These are phyloP conservation scores for Podila minutissima DNA, from an alignment of 192 early-diverging fungal species.

Conservation along the genomic window DNA sequence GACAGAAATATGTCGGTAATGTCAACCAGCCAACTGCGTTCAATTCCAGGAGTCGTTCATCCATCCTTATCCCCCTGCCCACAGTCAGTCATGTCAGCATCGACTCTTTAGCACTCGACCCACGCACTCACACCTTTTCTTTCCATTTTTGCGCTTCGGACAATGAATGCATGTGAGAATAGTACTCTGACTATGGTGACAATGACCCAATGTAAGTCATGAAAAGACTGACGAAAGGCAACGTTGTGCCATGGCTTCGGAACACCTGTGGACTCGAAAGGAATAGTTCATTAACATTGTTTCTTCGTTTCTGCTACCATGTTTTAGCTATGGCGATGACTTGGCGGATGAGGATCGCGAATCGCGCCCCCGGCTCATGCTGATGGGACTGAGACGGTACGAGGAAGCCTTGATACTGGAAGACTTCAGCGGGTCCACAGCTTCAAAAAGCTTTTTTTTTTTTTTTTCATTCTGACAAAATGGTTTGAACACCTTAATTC, in stretches of 20 bases:
- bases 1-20: no score
- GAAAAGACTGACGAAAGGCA: not conserved
- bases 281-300: not conserved
- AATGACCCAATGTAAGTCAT: slow-evolving; percentile 48
- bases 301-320: not conserved
- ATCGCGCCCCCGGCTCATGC: slow-evolving; percentile 48
- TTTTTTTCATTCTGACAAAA: no score
- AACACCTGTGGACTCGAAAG: not conserved
- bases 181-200: slow-evolving; percentile 52
- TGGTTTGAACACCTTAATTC: not conserved
- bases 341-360: slow-evolving; percentile 50
- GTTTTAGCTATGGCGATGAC: slow-evolving; percentile 47
- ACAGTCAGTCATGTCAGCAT: no score
- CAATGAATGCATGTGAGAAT: not conserved
- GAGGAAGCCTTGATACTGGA: not conserved
- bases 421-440: not conserved
- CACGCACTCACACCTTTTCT: not conserved
- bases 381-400: slow-evolving; percentile 50
- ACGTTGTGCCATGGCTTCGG: not conserved
- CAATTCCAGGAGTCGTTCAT: no score
- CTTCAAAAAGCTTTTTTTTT: not conserved
- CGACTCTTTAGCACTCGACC: no score
- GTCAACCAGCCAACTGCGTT: no score
- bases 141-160: not conserved
- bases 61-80: no score